Conservation (phyloP, 805 yeast species). For the Ogataea trehalophila region DNA sequence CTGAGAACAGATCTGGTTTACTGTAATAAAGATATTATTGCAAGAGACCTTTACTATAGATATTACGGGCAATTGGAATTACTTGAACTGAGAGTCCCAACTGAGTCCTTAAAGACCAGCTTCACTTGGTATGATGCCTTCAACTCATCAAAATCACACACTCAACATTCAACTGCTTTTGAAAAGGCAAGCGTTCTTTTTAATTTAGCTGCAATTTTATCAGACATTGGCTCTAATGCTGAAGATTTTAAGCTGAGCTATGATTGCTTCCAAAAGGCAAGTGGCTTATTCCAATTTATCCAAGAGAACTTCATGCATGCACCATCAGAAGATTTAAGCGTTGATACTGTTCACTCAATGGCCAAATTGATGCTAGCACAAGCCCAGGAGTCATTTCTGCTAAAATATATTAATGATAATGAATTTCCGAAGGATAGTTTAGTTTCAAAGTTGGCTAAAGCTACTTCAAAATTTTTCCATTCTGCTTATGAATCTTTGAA, state of each 20-base stretch:
- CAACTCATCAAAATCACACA: slow-evolving; percentile 37
- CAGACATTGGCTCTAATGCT: slow-evolving; percentile 42
- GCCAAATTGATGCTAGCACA: slow-evolving; percentile 71
- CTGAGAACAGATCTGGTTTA: slow-evolving; percentile 58
- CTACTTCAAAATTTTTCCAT: slow-evolving; percentile 53
- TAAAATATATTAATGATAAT: slow-evolving; percentile 49
- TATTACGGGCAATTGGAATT: slow-evolving; percentile 83
- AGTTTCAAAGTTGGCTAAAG: slow-evolving; percentile 67
- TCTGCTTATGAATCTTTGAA: slow-evolving; percentile 44
- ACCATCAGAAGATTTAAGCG: slow-evolving; percentile 73
- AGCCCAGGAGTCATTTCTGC: slow-evolving; percentile 78
- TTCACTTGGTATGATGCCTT: slow-evolving; percentile 85
- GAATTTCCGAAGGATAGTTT: slow-evolving; percentile 54
- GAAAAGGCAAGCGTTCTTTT: slow-evolving; percentile 84
- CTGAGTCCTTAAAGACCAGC: slow-evolving; percentile 42
- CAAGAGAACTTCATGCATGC: slow-evolving; percentile 84
- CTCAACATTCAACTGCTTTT: slow-evolving; percentile 80
- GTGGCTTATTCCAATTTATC: slow-evolving; percentile 70
- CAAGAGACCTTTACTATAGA: slow-evolving; percentile 52
- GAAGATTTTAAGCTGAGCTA: slow-evolving; percentile 54
- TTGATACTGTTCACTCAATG: slow-evolving; percentile 62
- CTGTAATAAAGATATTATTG: slow-evolving; percentile 28
- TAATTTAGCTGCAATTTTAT: slow-evolving; percentile 65
- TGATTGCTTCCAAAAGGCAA: slow-evolving; percentile 63
- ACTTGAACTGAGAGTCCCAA: slow-evolving; percentile 71